Percentiles rank a stretch among this genome's conserved stretches.
These are phyloP conservation scores for Chrysosporium keratinophilum DNA, from an alignment of 2,329 filamentous ascomycete species.

Conservation along the genomic window DNA sequence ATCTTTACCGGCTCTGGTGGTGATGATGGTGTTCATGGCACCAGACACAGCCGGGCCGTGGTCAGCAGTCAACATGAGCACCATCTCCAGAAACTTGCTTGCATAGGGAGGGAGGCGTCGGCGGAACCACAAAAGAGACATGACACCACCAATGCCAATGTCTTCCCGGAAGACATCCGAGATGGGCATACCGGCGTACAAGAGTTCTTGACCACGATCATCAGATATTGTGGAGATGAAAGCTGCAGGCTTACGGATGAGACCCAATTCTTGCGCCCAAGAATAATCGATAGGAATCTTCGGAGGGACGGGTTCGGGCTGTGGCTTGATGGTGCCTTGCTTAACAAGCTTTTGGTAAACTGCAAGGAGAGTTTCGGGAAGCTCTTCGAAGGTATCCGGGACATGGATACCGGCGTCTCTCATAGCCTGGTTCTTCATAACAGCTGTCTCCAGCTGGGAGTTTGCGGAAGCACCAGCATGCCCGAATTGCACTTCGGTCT, in stretches of 20 bases:
- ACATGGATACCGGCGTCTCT: conserved; percentile 88
- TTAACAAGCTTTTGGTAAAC: conserved; percentile 86
- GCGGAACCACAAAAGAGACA: conserved; percentile 99
- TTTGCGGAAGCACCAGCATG: conserved; percentile 98
- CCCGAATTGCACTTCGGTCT: conserved; percentile 99
- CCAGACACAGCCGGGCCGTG: conserved; percentile 98
- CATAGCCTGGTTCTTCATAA: conserved; percentile 95
- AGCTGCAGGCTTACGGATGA: conserved; percentile 97
- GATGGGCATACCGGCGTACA: conserved; percentile 98
- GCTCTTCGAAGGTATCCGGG: conserved; percentile 92
- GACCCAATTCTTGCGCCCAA: conserved; percentile 97
- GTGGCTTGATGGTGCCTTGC: conserved; percentile 72
- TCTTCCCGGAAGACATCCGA: conserved; percentile 99
- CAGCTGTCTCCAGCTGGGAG: conserved; percentile 96
- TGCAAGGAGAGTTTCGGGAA: conserved; percentile 62
- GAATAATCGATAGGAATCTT: conserved; percentile 99
- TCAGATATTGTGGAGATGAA: conserved; percentile 99
- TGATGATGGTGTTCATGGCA: conserved; percentile 99
- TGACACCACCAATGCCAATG: conserved; percentile 98
- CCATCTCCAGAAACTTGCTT: conserved; percentile 99
- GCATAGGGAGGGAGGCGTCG: conserved; percentile 91
- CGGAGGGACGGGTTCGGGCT: conserved; percentile 80
- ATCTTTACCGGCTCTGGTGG: conserved; percentile 97
- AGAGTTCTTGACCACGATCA: conserved; percentile 96
- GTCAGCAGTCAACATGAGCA: conserved; percentile 98